Evolutionary conservation across 805 yeast species (phyloP).

Genomic region (Candida sanyiensis): DNA sequence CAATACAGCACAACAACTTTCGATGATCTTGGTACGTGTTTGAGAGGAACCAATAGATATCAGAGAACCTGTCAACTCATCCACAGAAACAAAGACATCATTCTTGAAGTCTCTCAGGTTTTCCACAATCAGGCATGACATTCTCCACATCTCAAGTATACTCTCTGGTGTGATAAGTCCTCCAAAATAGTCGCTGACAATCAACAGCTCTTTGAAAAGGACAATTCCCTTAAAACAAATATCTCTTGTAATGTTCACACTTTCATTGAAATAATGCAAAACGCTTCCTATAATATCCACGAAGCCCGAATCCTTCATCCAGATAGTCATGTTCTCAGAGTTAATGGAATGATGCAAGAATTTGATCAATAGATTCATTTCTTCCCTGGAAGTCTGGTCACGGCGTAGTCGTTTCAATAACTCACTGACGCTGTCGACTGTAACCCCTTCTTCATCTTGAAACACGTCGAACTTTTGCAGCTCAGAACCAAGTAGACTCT

Average conservation of each 20-base stretch:
- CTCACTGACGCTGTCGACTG: slow-evolving; percentile 11
- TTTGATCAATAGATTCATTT: slow-evolving; percentile 17
- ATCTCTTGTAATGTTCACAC: slow-evolving; percentile 20
- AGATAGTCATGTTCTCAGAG: slow-evolving; percentile 10
- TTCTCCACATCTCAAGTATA: slow-evolving; percentile 16
- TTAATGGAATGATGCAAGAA: slow-evolving; percentile 15
- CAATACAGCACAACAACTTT: slow-evolving; percentile 14
- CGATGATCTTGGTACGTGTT: slow-evolving; percentile 11
- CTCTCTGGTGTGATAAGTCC: slow-evolving; percentile 9
- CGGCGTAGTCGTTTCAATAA: slow-evolving; percentile 11
- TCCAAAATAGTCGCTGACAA: slow-evolving; percentile 16
- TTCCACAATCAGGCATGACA: slow-evolving; percentile 22
- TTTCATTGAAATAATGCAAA: slow-evolving; percentile 19
- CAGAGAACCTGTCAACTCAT: slow-evolving; percentile 24
- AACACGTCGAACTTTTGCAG: slow-evolving; percentile 10
- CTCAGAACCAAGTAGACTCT: slow-evolving; percentile 19
- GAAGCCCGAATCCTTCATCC: slow-evolving; percentile 22
- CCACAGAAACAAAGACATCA: slow-evolving; percentile 22
- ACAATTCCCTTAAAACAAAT: slow-evolving; percentile 25
- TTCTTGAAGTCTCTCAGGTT: slow-evolving; percentile 21
- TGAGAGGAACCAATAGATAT: slow-evolving; percentile 8
- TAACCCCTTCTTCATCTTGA: slow-evolving; percentile 7
- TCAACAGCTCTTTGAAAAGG: slow-evolving; percentile 21
- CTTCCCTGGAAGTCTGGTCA: slow-evolving; percentile 13
- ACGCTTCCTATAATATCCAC: slow-evolving; percentile 11